Percentiles rank a stretch among this genome's conserved stretches.
These are phyloP conservation scores for Epichloe gansuensis DNA, from an alignment of 2,329 filamentous ascomycete genomes.

Conservation along the genomic window DNA sequence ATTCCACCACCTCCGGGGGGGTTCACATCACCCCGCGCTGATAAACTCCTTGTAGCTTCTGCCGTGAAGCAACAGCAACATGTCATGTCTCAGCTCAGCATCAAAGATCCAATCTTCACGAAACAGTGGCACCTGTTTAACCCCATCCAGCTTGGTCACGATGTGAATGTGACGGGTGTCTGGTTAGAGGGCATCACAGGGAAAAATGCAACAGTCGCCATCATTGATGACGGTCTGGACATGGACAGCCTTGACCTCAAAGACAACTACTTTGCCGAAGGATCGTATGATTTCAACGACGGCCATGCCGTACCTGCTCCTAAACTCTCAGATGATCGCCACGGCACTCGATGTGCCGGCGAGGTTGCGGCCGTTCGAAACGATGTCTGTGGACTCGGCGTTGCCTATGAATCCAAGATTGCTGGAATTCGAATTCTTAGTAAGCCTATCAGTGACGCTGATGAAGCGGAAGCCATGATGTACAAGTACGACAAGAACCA, in stretches of 20 bases:
- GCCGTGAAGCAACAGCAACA: conserved; percentile 45
- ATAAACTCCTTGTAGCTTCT: conserved; percentile 14
- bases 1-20: conserved; percentile 27
- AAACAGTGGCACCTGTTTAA: conserved; percentile 97
- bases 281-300: conserved; percentile 96
- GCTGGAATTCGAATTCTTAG: conserved; percentile 88
- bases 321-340: conserved; percentile 68
- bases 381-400: conserved; percentile 86
- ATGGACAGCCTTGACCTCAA: conserved; percentile 90
- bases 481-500: conserved; percentile 85
- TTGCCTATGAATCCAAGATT: conserved; percentile 84
- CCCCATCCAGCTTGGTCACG: conserved; percentile 65
- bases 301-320: conserved; percentile 65
- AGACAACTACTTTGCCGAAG: conserved; percentile 83
- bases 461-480: conserved; percentile 86
- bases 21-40: conserved; percentile 10
- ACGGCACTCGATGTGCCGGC: conserved; percentile 89
- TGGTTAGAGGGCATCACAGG: conserved; percentile 89
- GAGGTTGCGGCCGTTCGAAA: conserved; percentile 90
- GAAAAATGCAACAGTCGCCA: conserved; percentile 76
- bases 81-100: conserved; percentile 55
- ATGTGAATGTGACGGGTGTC: conserved; percentile 89
- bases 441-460: conserved; percentile 77
- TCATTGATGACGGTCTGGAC: conserved; percentile 91
- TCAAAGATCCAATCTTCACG: conserved; percentile 78